Evolutionary conservation across 2,329 filamentous ascomycete genomes (phyloP), one percentile per base, ranked within the genome.

Genomic region (Didymella pinodella): DNA sequence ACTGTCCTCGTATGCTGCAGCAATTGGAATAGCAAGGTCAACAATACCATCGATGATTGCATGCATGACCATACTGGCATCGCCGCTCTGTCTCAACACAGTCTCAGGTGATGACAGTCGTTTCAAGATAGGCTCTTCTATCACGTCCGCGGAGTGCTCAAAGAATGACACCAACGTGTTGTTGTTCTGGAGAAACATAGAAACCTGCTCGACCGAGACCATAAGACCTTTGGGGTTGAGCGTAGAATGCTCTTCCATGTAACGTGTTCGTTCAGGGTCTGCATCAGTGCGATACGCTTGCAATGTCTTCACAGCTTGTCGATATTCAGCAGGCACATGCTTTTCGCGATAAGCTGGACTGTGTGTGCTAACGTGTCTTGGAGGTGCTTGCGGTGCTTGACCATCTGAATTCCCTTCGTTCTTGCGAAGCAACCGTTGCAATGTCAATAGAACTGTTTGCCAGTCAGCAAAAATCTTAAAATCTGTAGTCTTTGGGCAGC

Each of bases 121-220:
- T 22, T 85, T 84, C 31, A 96, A 81, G 45, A 97, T 97, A 0
- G 93, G 93, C 3, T 82, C 81, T 77, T 97, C 92, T 2, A 97
- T 86, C 66, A 97, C 93, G 29, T 89, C 86, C 0, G 92, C 93
- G 0, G 92, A 96, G 31, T 89, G 86, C 77, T 97, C 93, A 68
- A 97, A 97, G 77, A 97, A 97, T 3, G 91, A 93, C n/a, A 96
- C 92, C 59, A 96, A 88, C 0, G 90, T 94, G 71, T 97, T 97
- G 76, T 97, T 92, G 11, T 86, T 84, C 11, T 91, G 91, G n/a
- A 97, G 81, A 72, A 97, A 97, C 51, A 97, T 88, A 0, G 92
- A 92, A 0, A 97, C 93, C 75, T 97, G 93, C 77, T 97, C 93
- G 2, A 94, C 90, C n/a, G 88, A 90, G 28, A 97, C 91, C 7